phyloP scores from a whole-genome alignment of 257 asterid genomes.

The Solanum gandarillasii region DNA sequence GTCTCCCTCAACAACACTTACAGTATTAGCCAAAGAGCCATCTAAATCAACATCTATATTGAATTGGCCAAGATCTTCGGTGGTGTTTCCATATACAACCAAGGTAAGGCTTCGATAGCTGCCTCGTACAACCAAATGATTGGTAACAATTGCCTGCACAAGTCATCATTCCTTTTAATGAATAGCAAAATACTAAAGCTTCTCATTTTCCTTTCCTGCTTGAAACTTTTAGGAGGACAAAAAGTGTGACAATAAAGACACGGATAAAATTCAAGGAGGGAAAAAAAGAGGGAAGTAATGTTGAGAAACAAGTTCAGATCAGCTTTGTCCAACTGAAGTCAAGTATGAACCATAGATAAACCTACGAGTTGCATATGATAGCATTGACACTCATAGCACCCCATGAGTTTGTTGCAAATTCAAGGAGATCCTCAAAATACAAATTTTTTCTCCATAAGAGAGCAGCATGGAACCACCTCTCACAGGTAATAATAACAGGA shows the following conservation, averaged over 20 bases:
- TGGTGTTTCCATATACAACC: slow-evolving; percentile 91
- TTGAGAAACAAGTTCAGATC: not conserved
- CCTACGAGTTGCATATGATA: not conserved
- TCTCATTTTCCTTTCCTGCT: not conserved
- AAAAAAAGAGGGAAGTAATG: not conserved
- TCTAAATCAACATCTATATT: slow-evolving; percentile 90
- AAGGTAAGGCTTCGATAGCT: slow-evolving; percentile 94
- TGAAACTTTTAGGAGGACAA: not conserved
- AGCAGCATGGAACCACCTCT: not conserved
- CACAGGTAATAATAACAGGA: not conserved
- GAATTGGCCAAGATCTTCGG: slow-evolving; percentile 92
- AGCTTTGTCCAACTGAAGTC: not conserved
- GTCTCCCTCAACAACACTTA: slow-evolving; percentile 68
- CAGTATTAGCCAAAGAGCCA: slow-evolving; percentile 67
- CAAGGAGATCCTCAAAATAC: not conserved
- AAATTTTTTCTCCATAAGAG: not conserved
- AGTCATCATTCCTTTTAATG: slow-evolving; percentile 3
- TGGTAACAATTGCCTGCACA: slow-evolving; percentile 76
- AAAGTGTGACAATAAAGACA: not conserved
- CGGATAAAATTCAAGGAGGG: not conserved
- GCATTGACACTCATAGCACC: not conserved
- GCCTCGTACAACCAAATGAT: slow-evolving; percentile 92
- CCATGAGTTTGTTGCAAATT: not conserved
- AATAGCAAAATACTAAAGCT: not conserved
- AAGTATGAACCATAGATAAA: not conserved